These are phyloP conservation scores for Phyllachora maydis DNA, from an alignment of 2,329 filamentous ascomycete species.

Conservation along the genomic window DNA sequence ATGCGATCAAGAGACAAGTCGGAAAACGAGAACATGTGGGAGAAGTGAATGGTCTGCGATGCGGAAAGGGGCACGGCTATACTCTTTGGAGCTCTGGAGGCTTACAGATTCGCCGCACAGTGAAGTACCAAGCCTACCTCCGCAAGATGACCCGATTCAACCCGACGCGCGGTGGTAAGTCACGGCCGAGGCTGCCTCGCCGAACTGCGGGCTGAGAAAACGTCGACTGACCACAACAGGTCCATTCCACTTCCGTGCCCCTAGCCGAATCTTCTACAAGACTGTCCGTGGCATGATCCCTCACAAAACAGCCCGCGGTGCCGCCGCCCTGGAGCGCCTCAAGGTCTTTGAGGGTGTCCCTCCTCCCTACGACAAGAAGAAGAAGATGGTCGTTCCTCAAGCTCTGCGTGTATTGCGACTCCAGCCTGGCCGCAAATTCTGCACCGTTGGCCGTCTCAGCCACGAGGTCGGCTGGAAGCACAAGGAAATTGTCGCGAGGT, in stretches of 20 bases:
- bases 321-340: slow-evolving; percentile 89
- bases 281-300: slow-evolving; percentile 99
- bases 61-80: background rate
- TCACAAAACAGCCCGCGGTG: slow-evolving; percentile 98
- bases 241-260: slow-evolving; percentile 99
- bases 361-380: slow-evolving; percentile 98
- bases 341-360: slow-evolving; percentile 99
- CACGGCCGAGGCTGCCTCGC: slow-evolving; percentile 4
- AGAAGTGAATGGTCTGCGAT: background rate
- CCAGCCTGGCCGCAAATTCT: slow-evolving; percentile 99
- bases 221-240: slow-evolving; percentile 31
- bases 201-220: slow-evolving; percentile 12
- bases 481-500: slow-evolving; percentile 97
- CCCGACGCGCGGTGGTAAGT: slow-evolving; percentile 90
- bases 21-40: background rate
- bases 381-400: slow-evolving; percentile 98
- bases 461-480: slow-evolving; percentile 99
- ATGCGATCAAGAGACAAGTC: no score
- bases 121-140: slow-evolving; percentile 99
- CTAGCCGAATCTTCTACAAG: slow-evolving; percentile 99
- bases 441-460: slow-evolving; percentile 91
- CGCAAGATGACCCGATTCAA: slow-evolving; percentile 99
- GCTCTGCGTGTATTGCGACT: slow-evolving; percentile 88
- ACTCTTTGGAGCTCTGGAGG: slow-evolving; percentile 1
- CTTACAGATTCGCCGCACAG: slow-evolving; percentile 44